Evolutionary conservation across 2,329 filamentous ascomycete species (phyloP), one percentile per base, ranked within the genome.

Genomic region (Rhynchosporium secalis): DNA sequence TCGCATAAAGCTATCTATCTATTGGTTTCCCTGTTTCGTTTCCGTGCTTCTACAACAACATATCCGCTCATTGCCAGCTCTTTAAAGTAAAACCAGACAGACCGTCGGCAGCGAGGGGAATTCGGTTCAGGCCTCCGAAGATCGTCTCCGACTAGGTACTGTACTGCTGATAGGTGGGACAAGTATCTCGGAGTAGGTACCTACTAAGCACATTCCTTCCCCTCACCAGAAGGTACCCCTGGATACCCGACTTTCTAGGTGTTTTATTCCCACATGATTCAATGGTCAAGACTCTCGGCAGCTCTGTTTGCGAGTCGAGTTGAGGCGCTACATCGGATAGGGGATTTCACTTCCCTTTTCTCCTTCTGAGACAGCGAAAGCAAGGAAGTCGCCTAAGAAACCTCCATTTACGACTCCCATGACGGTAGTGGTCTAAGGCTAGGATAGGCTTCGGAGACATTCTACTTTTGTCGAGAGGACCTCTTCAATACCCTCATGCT

Each of bases 171-270:
- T 54, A 54, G 49, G 49, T 54, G 49, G 49, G 33, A 54, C 31
- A 40, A 13, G 49, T 41, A 54, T 54, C 49, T 54, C 49, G 49
- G 20, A 54, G 33, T 36, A 36, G 9, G 49, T 54, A 54, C 26
- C 49, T 54, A 4, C 8, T 20, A 20, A 20, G 20, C 20, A 20
- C 20, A n/a, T n/a, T 33, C 33, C 49, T 40, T 9, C 8, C 33
- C 33, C 33, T 40, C 49, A 54, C n/a, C 49, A 54, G n/a, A 54
- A 54, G n/a, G 12, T 54, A 54, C 49, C 9, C 12, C 49, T 33
- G 49, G 20, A 9, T 54, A 54, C 49, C 49, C 49, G 49, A 54
- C 33, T n/a, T 38, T 20, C 20, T 20, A 20, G 20, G 20, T 20
- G 20, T 20, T 20, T 1, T 1, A 20, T 20, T 20, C 20, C 20